Evolutionary conservation across 108 stramenopile genomes (phyloP).

Genomic region (Nitzschia palea): DNA sequence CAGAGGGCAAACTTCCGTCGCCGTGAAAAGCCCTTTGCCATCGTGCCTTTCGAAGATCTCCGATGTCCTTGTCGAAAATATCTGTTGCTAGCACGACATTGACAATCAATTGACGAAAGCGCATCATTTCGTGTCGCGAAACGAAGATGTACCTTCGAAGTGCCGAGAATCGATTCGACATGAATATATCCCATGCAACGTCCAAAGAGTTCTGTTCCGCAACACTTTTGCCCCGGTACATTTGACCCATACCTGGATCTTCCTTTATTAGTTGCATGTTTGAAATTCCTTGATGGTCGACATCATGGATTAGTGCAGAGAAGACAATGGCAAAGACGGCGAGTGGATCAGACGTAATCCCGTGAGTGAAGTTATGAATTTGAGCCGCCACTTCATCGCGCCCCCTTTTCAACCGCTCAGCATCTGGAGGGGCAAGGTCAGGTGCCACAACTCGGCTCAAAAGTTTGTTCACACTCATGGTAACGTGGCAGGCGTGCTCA

Average conservation of each 20-base stretch:
- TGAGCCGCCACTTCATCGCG: neutral
- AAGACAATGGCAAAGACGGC: conserved; percentile 21
- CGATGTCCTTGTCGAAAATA: conserved; percentile 13
- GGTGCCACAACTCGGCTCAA: conserved; percentile 4
- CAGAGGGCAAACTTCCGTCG: neutral
- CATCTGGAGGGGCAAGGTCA: neutral
- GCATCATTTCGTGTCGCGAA: neutral
- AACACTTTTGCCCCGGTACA: conserved; percentile 1
- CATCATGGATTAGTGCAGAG: conserved; percentile 24
- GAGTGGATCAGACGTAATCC: conserved; percentile 24
- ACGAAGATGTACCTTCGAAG: conserved; percentile 13
- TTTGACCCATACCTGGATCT: neutral
- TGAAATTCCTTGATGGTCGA: conserved; percentile 12
- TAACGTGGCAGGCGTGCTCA: conserved; percentile 15
- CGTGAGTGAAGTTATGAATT: conserved; percentile 14
- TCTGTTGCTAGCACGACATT: conserved; percentile 14
- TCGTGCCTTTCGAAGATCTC: conserved; percentile 3
- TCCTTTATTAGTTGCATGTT: conserved; percentile 1
- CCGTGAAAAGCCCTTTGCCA: conserved; percentile 2
- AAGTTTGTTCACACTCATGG: conserved; percentile 9
- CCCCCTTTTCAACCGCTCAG: neutral
- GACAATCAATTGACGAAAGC: conserved; percentile 15
- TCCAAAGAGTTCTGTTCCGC: conserved; percentile 14
- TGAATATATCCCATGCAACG: conserved; percentile 24
- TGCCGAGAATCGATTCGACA: conserved; percentile 23